Percentiles rank a stretch among this genome's conserved stretches.
These are phyloP conservation scores for Amphicarpaea edgeworthii DNA, from an alignment of 306 rosid genomes.

Conservation along the genomic window DNA sequence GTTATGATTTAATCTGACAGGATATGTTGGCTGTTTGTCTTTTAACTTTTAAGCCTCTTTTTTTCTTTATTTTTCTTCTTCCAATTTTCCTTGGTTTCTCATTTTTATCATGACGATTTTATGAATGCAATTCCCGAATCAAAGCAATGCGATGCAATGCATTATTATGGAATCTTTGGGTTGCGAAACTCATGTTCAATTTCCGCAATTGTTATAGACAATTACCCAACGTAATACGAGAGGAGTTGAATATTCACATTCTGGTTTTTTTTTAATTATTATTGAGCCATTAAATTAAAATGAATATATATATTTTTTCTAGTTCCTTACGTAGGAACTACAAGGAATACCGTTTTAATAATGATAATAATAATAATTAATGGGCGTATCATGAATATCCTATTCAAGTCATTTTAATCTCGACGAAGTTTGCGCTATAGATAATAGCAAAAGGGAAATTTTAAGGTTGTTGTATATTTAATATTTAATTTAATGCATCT, in stretches of 20 bases:
- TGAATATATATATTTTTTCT: too few relatives aligned
- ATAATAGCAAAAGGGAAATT: not conserved
- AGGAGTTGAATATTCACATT: too few relatives aligned
- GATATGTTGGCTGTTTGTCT: not conserved
- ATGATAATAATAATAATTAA: not conserved
- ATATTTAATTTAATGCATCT: not conserved
- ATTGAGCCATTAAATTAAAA: too few relatives aligned
- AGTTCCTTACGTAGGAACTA: too few relatives aligned
- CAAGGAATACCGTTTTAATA: too few relatives aligned
- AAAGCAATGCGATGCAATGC: not conserved
- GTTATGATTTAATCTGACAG: not conserved
- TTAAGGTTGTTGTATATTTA: slow-evolving; percentile 1
- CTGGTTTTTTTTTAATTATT: too few relatives aligned
- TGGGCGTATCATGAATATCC: not conserved
- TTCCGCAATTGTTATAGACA: too few relatives aligned
- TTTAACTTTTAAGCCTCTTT: not conserved
- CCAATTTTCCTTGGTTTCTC: not conserved
- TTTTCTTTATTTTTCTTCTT: too few relatives aligned
- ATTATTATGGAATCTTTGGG: not conserved
- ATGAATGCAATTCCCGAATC: not conserved
- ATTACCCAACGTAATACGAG: too few relatives aligned
- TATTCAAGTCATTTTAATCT: not conserved
- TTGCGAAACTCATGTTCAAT: not conserved
- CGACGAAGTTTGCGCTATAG: not conserved
- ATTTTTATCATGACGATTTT: not conserved